A percentile compares a stretch with the other conserved stretches of the same genome.
Evolutionary conservation across 768 basidiomycete species (phyloP).

Genomic region (Rubroboletus satanas): DNA sequence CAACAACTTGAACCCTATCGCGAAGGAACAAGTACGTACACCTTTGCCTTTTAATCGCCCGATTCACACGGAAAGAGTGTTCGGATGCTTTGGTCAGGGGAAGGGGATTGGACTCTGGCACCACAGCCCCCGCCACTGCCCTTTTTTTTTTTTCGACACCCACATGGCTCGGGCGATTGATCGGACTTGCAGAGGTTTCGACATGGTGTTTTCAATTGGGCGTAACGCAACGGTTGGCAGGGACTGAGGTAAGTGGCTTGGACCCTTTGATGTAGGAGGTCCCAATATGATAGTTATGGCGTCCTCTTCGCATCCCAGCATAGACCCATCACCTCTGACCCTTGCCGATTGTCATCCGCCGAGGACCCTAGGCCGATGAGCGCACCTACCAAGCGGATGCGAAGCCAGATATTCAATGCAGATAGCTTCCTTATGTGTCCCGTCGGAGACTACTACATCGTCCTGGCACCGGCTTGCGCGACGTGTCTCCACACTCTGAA

Average conservation of each 20-base stretch:
- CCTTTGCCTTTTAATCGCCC: background rate
- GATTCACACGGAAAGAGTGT: background rate
- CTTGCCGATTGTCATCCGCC: conserved; percentile 5
- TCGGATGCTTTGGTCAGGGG: background rate
- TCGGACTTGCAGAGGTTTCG: conserved; percentile 1
- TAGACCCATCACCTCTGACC: background rate
- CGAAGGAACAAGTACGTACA: background rate
- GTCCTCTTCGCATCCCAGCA: background rate
- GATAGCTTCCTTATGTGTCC: background rate
- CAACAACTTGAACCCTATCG: background rate
- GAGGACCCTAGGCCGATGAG: conserved; percentile 3
- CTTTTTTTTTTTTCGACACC: background rate
- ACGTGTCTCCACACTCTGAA: conserved; percentile 3
- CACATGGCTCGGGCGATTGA: background rate
- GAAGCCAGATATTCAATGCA: background rate
- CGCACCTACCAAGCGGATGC: conserved; percentile 1
- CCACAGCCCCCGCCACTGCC: background rate
- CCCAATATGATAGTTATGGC: background rate
- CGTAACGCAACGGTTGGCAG: background rate
- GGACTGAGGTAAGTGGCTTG: conserved; percentile 5
- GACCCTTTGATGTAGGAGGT: conserved; percentile 9
- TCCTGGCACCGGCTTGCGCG: too few relatives aligned
- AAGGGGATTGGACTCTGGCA: background rate
- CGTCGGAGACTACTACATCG: background rate
- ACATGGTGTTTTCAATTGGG: background rate